Evolutionary conservation across 139 green algal genomes (phyloP).

Genomic region (Chlamydomonas sphaeroides): DNA sequence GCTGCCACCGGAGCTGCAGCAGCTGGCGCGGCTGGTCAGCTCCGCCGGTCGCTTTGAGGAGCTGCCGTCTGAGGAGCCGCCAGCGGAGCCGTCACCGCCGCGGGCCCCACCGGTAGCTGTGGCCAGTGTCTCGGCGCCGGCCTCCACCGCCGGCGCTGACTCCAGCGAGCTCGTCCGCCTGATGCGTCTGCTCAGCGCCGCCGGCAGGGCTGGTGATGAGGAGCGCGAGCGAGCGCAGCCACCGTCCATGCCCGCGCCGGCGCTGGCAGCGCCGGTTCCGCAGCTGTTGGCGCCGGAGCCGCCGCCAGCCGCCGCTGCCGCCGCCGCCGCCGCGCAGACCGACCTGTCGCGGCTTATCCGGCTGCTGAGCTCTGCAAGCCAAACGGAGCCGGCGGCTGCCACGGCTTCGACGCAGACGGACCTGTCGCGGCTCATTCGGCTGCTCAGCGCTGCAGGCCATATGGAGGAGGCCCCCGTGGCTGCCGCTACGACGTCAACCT

Average conservation of each 20-base stretch:
- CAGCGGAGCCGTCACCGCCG: no score
- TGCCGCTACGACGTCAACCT: no score
- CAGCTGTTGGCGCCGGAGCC: no score
- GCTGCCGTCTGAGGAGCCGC: no score
- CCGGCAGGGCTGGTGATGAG: not conserved
- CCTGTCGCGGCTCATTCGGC: not conserved
- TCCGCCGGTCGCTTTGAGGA: not conserved
- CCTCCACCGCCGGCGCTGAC: no score
- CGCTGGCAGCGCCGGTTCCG: no score
- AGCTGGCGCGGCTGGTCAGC: slow-evolving; percentile 6
- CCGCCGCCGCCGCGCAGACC: not conserved
- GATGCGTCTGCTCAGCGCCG: slow-evolving; percentile 2
- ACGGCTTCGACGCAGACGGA: not conserved
- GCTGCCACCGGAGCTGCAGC: not conserved
- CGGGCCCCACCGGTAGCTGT: no score
- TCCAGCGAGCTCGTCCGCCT: not conserved
- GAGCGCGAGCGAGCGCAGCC: no score
- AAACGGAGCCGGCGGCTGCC: not conserved
- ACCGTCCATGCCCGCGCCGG: no score
- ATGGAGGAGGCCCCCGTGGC: no score
- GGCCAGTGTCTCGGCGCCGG: no score
- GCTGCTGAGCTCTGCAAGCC: not conserved
- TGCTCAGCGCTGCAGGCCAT: not conserved
- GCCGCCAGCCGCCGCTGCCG: no score
- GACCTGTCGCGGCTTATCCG: not conserved